Conservation (phyloP, 1,139 yeast genomes). For the Maudiozyma humilis region DNA sequence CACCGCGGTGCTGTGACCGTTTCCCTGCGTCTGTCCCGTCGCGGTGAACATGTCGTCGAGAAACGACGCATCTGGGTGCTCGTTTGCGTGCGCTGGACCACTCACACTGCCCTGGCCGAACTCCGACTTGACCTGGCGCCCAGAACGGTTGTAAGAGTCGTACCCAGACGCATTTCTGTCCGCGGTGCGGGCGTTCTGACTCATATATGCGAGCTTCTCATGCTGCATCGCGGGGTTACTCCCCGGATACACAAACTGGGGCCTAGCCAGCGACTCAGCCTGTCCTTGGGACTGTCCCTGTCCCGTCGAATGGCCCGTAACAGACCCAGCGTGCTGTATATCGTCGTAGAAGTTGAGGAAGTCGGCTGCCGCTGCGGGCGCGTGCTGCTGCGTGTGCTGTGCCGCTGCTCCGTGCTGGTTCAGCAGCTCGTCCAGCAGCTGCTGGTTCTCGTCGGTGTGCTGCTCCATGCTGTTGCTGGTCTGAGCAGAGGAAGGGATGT, state of each 20-base stretch:
- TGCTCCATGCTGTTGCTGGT: constrained; percentile 1
- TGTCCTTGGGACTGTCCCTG: constrained; percentile 1
- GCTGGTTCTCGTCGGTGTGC: constrained; percentile 13
- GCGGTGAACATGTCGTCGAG: constrained; percentile 21
- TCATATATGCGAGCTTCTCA: constrained; percentile 17
- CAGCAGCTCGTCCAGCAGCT: constrained; percentile 15
- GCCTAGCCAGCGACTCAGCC: neutral
- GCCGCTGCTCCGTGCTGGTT: constrained; percentile 6
- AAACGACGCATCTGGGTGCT: constrained; percentile 11
- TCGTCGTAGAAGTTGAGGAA: constrained; percentile 1
- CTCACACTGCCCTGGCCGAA: neutral
- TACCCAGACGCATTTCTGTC: neutral
- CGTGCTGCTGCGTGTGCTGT: neutral
- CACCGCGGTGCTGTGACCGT: neutral
- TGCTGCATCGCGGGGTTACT: constrained; percentile 24
- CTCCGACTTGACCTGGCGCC: neutral
- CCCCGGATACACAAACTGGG: constrained; percentile 5
- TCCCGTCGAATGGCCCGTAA: neutral
- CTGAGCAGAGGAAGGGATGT: too few species aligned
- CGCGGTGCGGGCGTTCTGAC: constrained; percentile 5
- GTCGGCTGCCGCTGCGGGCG: neutral
- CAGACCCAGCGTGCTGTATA: neutral
- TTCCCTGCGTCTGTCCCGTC: neutral
- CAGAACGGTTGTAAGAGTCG: neutral
- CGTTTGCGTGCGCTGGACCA: neutral